phyloP scores from a whole-genome alignment of 2,329 filamentous ascomycete species.

The Colletotrichum lini region DNA sequence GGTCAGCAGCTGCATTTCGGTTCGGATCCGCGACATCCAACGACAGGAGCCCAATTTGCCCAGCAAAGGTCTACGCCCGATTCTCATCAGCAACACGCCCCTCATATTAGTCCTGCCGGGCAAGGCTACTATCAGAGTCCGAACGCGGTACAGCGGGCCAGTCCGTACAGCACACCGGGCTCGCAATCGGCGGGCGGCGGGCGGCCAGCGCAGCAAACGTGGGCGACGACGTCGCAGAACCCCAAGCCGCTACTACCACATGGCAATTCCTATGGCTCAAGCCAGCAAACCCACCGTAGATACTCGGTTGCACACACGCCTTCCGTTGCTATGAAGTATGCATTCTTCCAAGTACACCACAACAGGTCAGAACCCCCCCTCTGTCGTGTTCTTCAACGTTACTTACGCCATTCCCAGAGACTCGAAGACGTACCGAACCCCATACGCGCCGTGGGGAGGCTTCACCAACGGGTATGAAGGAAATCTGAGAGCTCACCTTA shows the following conservation, averaged over 20 bases:
- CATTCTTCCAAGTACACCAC: conserved; percentile 72
- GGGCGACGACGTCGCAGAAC: conserved; percentile 27
- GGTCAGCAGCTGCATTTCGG: conserved; percentile 49
- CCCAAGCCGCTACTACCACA: conserved; percentile 5
- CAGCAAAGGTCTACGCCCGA: conserved; percentile 47
- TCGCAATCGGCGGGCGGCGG: conserved; percentile 16
- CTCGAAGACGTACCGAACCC: conserved; percentile 70
- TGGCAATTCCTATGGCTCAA: conserved; percentile 14
- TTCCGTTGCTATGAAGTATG: conserved; percentile 67
- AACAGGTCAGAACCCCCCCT: conserved; percentile 62
- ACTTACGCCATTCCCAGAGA: conserved; percentile 58
- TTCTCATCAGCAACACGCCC: conserved; percentile 13
- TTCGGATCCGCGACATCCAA: conserved; percentile 49
- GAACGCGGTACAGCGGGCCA: conserved; percentile 17
- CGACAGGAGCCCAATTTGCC: conserved; percentile 41
- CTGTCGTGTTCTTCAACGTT: not conserved
- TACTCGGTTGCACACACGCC: conserved; percentile 40
- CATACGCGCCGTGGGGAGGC: conserved; percentile 70
- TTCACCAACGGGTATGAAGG: conserved; percentile 75
- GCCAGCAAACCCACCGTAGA: conserved; percentile 40
- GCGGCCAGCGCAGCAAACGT: conserved; percentile 26
- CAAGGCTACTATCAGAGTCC: conserved; percentile 11
- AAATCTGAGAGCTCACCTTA: conserved; percentile 62
- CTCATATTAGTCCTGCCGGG: conserved; percentile 4
- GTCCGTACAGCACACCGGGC: conserved; percentile 30